phyloP scores from a whole-genome alignment of 202 grass and related monocot genomes.

The Saccharum hybrid region DNA sequence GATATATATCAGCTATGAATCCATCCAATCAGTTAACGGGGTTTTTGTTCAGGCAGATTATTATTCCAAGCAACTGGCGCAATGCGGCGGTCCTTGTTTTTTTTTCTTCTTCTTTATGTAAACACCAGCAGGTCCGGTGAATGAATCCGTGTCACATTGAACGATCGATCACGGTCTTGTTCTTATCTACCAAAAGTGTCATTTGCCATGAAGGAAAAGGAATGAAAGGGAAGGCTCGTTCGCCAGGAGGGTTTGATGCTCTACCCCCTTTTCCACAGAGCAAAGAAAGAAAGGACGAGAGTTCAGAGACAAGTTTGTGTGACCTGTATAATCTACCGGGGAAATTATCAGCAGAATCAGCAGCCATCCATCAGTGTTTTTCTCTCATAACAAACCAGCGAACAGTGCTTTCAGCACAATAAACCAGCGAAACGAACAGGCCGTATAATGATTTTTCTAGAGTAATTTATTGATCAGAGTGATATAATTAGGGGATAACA shows the following conservation, averaged over 20 bases:
- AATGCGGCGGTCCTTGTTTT: background rate
- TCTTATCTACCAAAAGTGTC: conserved; percentile 44
- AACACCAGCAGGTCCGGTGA: conserved; percentile 3
- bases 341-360: too few relatives aligned
- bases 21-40: background rate
- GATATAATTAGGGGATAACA: too few relatives aligned
- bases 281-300: conserved; percentile 53
- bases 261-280: conserved; percentile 13
- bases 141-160: conserved; percentile 23
- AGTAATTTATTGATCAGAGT: too few relatives aligned
- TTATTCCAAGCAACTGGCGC: conserved; percentile 41
- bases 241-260: conserved; percentile 42
- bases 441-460: too few relatives aligned
- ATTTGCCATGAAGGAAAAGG: conserved; percentile 42
- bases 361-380: too few relatives aligned
- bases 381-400: too few relatives aligned
- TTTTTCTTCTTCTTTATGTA: background rate
- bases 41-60: background rate
- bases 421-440: too few relatives aligned
- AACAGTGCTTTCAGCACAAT: too few relatives aligned
- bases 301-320: conserved; percentile 41
- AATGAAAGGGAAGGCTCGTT: conserved; percentile 37
- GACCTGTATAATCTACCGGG: conserved; percentile 19
- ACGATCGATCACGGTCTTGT: background rate
- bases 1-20: background rate